Evolutionary conservation across 1,284 basidiomycete genomes (phyloP).

Genomic region (Papiliotrema flavescens): DNA sequence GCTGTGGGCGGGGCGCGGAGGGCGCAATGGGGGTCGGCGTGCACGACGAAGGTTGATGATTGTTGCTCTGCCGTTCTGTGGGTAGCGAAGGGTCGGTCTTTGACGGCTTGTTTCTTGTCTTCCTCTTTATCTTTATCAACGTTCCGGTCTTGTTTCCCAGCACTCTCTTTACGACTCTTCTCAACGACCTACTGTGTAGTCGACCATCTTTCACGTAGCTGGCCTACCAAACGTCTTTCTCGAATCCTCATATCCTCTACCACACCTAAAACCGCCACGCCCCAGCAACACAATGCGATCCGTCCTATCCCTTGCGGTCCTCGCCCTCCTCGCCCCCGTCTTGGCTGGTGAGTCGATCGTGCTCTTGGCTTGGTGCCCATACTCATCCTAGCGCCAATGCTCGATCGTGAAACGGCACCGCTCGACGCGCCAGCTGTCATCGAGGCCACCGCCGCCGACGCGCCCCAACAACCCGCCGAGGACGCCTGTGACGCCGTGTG

Average conservation of each 20-base stretch:
- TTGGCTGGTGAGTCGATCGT: background rate
- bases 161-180: no score
- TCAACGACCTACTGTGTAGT: no score
- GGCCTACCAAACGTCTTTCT: background rate
- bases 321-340: background rate
- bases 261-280: background rate
- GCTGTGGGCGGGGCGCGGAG: no score
- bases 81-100: no score
- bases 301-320: background rate
- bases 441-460: background rate
- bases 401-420: background rate
- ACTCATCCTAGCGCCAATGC: background rate
- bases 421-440: background rate
- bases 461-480: background rate
- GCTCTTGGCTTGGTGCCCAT: background rate
- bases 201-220: background rate
- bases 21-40: no score
- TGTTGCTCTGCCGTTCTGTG: no score
- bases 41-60: no score
- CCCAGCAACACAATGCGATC: background rate
- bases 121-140: no score
- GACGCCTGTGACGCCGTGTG: constrained; percentile 1
- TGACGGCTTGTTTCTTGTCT: no score
- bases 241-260: background rate
- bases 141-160: no score